A percentile compares a stretch with the other conserved stretches of the same genome.
Evolutionary conservation across 164 flowering plant species (phyloP).

Genomic region (Brasenia schreberi): DNA sequence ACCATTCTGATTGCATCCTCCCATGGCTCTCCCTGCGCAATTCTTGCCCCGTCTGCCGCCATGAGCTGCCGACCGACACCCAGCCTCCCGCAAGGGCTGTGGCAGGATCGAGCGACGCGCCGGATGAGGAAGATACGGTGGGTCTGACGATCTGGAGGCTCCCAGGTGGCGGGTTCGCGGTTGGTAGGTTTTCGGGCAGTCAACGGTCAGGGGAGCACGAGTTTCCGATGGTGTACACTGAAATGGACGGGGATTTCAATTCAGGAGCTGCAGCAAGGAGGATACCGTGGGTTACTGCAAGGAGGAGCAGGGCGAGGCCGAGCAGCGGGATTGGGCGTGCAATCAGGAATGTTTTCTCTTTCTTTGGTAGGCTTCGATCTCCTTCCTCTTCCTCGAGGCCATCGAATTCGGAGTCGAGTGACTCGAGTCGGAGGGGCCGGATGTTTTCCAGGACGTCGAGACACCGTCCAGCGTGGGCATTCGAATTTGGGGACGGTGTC

Average conservation of each 20-base stretch:
- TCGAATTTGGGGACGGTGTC: constrained; percentile 23
- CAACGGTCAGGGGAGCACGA: constrained; percentile 31
- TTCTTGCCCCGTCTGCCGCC: constrained; percentile 76
- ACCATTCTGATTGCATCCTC: constrained; percentile 63
- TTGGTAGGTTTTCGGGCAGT: constrained; percentile 60
- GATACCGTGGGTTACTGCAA: constrained; percentile 29
- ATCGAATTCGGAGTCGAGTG: background rate
- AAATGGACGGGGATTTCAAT: constrained; percentile 54
- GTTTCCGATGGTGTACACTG: constrained; percentile 57
- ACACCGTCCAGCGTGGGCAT: constrained; percentile 34
- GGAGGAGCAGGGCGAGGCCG: constrained; percentile 25
- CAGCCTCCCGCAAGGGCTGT: constrained; percentile 5
- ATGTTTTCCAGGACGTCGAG: constrained; percentile 14
- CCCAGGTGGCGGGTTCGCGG: constrained; percentile 83
- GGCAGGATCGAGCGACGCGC: constrained; percentile 7
- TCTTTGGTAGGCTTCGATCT: constrained; percentile 22
- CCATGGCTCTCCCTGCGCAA: constrained; percentile 67
- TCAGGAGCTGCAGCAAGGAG: constrained; percentile 32
- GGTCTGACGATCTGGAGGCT: constrained; percentile 72
- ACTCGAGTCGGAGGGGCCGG: constrained; percentile 1
- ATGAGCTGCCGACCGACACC: constrained; percentile 42
- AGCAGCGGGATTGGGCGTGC: constrained; percentile 36
- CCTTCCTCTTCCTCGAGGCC: constrained; percentile 9
- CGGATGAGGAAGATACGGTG: constrained; percentile 27
- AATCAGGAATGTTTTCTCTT: constrained; percentile 33